These are phyloP conservation scores for Ophiostoma ulmi DNA, from an alignment of 2,329 filamentous ascomycete species.

Conservation along the genomic window DNA sequence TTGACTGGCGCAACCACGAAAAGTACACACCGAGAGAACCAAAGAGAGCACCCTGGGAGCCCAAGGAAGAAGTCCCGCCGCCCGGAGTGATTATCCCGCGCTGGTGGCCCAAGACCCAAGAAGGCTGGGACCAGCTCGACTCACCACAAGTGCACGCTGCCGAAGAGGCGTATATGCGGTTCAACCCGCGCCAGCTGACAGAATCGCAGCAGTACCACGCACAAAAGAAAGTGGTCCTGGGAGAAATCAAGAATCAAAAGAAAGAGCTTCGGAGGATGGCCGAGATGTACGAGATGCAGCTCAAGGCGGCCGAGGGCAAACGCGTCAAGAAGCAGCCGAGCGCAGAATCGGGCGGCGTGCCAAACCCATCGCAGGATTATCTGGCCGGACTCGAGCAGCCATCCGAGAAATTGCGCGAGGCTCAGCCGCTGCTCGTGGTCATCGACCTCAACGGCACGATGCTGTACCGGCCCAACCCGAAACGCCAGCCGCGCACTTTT, in stretches of 20 bases:
- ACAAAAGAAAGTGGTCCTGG: background rate
- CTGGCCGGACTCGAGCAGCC: conserved; percentile 45
- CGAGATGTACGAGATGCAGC: background rate
- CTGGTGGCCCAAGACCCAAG: conserved; percentile 13
- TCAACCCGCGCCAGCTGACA: background rate
- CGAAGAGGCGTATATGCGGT: conserved; percentile 8
- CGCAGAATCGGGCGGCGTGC: conserved; percentile 48
- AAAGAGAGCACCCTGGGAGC: background rate
- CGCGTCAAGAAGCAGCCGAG: conserved; percentile 4
- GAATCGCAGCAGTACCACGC: conserved; percentile 2
- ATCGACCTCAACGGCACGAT: conserved; percentile 93
- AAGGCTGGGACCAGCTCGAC: conserved; percentile 15
- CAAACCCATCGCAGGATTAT: conserved; percentile 57
- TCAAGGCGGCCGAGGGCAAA: background rate
- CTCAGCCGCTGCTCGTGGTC: conserved; percentile 69
- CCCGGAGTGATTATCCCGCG: conserved; percentile 5
- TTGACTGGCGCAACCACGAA: conserved; percentile 1
- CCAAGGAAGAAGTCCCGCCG: background rate
- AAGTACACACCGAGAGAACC: background rate
- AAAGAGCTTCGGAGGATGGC: background rate
- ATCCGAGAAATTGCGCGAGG: conserved; percentile 37
- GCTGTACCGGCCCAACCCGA: conserved; percentile 60
- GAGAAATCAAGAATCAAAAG: background rate
- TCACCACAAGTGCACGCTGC: background rate
- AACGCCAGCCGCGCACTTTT: conserved; percentile 47